These are phyloP conservation scores for Gaeumannomyces sp. DNA, from an alignment of 2,329 filamentous ascomycete genomes.

Conservation along the genomic window DNA sequence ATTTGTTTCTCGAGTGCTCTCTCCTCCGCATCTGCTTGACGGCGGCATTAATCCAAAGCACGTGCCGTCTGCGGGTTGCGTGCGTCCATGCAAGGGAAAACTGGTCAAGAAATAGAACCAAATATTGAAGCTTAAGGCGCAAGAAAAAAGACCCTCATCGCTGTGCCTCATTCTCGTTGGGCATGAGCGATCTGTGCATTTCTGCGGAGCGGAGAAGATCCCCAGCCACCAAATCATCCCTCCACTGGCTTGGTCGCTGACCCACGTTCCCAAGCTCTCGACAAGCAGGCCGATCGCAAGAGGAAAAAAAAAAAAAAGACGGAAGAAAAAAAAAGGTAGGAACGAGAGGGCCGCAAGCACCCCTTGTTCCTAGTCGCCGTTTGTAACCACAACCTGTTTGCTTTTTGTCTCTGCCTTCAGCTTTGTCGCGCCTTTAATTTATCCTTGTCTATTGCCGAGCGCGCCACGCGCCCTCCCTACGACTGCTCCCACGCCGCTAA, in stretches of 20 bases:
- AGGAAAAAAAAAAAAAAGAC: background rate
- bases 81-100: background rate
- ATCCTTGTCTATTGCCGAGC: background rate
- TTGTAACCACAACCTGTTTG: slow-evolving; percentile 3
- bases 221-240: background rate
- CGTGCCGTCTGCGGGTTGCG: background rate
- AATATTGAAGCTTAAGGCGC: too few species aligned
- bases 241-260: background rate
- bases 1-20: too few species aligned
- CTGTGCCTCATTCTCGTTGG: background rate
- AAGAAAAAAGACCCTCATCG: too few species aligned
- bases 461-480: background rate
- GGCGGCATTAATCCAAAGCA: background rate
- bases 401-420: background rate
- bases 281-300: background rate
- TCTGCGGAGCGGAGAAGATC: background rate
- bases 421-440: background rate
- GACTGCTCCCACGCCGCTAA: background rate
- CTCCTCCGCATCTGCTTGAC: background rate
- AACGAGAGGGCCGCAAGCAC: slow-evolving; percentile 2
- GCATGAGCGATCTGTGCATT: background rate
- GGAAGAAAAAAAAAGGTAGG: background rate
- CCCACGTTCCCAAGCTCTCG: background rate
- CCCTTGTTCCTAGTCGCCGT: too few species aligned
- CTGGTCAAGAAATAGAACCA: too few species aligned